phyloP scores from a whole-genome alignment of 352 stramenopile species.

The Phytophthora constricta region DNA sequence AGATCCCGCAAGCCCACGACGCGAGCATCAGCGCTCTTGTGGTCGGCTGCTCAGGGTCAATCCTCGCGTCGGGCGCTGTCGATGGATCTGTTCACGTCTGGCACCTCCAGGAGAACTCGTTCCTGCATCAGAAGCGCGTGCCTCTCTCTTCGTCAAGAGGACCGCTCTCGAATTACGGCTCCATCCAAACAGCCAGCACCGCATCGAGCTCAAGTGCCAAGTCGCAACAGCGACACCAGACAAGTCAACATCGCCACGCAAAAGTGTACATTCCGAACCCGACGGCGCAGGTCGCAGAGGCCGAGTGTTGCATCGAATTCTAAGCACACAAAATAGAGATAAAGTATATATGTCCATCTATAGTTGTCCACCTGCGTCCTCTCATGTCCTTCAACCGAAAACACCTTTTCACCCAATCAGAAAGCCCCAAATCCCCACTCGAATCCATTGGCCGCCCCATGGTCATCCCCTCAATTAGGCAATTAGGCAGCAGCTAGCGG shows the following conservation, averaged over 20 bases:
- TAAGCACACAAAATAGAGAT: slow-evolving; percentile 11
- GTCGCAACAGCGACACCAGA: background rate
- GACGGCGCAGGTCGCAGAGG: slow-evolving; percentile 35
- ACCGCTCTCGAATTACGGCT: slow-evolving; percentile 15
- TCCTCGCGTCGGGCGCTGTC: slow-evolving; percentile 59
- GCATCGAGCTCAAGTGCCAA: background rate
- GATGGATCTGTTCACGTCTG: slow-evolving; percentile 75
- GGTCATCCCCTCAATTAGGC: background rate
- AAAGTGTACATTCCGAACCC: slow-evolving; percentile 20
- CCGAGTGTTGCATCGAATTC: slow-evolving; percentile 43
- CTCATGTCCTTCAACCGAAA: background rate
- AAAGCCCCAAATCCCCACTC: background rate
- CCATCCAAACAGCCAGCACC: slow-evolving; percentile 28
- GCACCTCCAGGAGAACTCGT: slow-evolving; percentile 39
- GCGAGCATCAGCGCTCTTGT: slow-evolving; percentile 67
- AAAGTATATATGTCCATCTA: background rate
- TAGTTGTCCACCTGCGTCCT: background rate
- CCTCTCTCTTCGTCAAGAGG: background rate
- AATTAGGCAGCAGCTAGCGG: no score
- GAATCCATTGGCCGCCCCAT: slow-evolving; percentile 19
- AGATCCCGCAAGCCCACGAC: slow-evolving; percentile 67
- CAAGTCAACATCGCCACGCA: background rate
- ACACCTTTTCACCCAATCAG: slow-evolving; percentile 25
- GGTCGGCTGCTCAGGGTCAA: slow-evolving; percentile 60
- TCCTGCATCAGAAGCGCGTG: background rate